Evolutionary conservation across 2,329 filamentous ascomycete species (phyloP), one percentile per base, ranked within the genome.

Genomic region (Botrytis byssoidea): DNA sequence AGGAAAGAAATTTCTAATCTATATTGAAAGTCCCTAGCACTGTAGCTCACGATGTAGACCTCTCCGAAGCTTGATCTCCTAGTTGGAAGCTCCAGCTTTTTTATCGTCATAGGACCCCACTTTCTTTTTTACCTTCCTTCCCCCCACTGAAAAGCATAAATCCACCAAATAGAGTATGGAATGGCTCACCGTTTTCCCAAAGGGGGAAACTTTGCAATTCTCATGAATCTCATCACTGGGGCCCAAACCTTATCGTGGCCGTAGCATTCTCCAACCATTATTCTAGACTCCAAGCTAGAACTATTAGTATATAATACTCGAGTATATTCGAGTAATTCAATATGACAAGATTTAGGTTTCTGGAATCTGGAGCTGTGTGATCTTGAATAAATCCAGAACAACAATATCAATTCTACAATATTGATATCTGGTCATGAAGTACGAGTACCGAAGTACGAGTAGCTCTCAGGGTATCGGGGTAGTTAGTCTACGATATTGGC

Each of bases 1-100:
- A 57, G 35, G 66, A 32, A 57, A 69, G 64, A 57, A 44, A 69
- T 44, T 42, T 42, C 10, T 32, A 32, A 69, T 32, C 35, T 68
- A 57, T 68, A 57, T 57, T 35, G 25, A 42, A 68, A 68, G 40
- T 66, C 25, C 64, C 40, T 29, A 16, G 51, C 29, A 57, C 14
- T 55, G n/a, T 29, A 57, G 51, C 51, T 55, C 48, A 69, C 35
- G 37, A 57, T 57, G 18, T 37, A 57, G 66, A 57, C 48, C 32
- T 67, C 51, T 57, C 51, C n/a, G 3, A 35, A 67, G 65, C 69
- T 71, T 32, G 42, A 51, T n/a, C 57, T 71, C 48, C 48, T 51
- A 22, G 57, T 65, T 48, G 69, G 42, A 48, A 71, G 69, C 69
- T 71, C 69, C 69, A 71, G 22, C 32, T 68, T 67, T 68, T 72